These are phyloP conservation scores for Apiospora hydei DNA, from an alignment of 2,329 filamentous ascomycete genomes.

Conservation along the genomic window DNA sequence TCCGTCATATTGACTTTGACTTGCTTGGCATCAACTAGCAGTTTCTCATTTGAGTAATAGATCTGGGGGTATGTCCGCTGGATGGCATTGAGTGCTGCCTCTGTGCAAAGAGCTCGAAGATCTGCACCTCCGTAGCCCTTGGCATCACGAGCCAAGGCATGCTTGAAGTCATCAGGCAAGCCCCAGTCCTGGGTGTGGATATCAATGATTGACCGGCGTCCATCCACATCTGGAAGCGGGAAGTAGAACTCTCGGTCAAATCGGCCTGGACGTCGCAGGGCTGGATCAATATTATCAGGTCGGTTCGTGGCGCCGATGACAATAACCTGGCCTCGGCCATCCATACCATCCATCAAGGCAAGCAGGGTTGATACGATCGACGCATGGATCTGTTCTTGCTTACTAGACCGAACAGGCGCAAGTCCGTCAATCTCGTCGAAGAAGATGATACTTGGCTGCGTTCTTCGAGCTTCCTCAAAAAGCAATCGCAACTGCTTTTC, in stretches of 20 bases:
- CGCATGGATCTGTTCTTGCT: constrained; percentile 98
- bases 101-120: constrained; percentile 90
- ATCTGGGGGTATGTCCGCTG: constrained; percentile 97
- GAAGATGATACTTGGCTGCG: constrained; percentile 98
- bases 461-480: constrained; percentile 95
- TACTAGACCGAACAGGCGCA: constrained; percentile 94
- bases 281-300: constrained; percentile 94
- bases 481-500: constrained; percentile 92
- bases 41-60: constrained; percentile 87
- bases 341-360: constrained; percentile 97
- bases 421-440: constrained; percentile 99
- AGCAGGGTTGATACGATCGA: constrained; percentile 96
- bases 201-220: constrained; percentile 84
- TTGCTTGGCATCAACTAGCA: constrained; percentile 83
- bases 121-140: constrained; percentile 98
- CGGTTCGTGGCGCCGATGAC: constrained; percentile 99
- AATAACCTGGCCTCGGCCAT: constrained; percentile 96
- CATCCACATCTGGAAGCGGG: constrained; percentile 82
- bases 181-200: constrained; percentile 98
- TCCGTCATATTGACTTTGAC: constrained; percentile 91
- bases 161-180: constrained; percentile 79
- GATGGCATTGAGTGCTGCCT: constrained; percentile 93
- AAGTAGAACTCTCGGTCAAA: constrained; percentile 99
- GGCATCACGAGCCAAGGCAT: constrained; percentile 83
- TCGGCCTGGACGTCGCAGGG: constrained; percentile 89